A percentile compares a stretch with the other conserved stretches of the same genome.
Evolutionary conservation across 495 filamentous ascomycete genomes (phyloP).

Genomic region (Opeltia flavorubescens): DNA sequence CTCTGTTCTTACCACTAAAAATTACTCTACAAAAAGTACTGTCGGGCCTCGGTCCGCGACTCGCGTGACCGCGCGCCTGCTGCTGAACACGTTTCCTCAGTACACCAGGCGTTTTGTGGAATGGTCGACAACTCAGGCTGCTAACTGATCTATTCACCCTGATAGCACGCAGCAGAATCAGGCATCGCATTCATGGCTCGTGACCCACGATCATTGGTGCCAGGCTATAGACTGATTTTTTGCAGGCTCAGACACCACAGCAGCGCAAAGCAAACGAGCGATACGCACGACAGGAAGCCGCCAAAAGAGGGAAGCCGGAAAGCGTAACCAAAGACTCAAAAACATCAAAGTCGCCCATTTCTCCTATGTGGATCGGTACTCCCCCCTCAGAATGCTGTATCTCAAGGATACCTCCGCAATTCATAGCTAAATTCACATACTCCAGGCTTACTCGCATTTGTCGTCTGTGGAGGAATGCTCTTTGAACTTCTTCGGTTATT

Average conservation of each 20-base stretch:
- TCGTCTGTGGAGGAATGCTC: constrained; percentile 69
- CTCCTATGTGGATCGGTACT: constrained; percentile 73
- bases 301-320: constrained; percentile 71
- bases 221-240: not conserved
- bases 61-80: no score
- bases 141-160: no score
- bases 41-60: no score
- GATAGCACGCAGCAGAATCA: no score
- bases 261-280: constrained; percentile 81
- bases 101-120: no score
- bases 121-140: no score
- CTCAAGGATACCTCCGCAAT: not conserved
- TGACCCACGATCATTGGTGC: not conserved
- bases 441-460: constrained; percentile 61
- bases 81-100: no score
- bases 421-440: not conserved
- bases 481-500: constrained; percentile 78
- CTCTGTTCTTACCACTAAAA: no score
- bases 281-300: constrained; percentile 65
- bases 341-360: constrained; percentile 63
- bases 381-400: constrained; percentile 6
- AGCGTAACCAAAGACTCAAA: constrained; percentile 50
- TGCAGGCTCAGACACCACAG: constrained; percentile 83
- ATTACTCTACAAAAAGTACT: no score
- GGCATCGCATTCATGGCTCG: not conserved